Conservation (phyloP, 2,329 filamentous ascomycete genomes). For the Colletotrichum melonis region DNA sequence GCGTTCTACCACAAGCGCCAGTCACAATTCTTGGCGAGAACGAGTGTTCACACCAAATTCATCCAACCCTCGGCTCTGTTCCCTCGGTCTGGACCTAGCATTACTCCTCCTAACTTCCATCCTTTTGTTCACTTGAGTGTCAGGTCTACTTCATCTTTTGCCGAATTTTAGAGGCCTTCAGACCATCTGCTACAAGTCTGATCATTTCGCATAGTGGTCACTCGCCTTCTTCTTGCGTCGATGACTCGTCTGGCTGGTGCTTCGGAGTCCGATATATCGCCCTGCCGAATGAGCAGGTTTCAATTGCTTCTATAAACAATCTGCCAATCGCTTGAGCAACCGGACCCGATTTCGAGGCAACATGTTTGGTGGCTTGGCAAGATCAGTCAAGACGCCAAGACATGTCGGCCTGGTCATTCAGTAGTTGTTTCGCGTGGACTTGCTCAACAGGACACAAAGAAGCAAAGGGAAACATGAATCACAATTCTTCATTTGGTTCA, state of each 20-base stretch:
- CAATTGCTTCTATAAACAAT: neutral
- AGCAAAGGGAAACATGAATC: neutral
- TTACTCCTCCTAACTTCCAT: neutral
- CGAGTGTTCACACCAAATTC: neutral
- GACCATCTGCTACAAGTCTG: neutral
- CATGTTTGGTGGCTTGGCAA: neutral
- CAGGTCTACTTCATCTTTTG: neutral
- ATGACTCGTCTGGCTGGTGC: slow-evolving; percentile 9
- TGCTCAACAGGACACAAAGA: neutral
- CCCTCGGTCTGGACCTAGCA: slow-evolving; percentile 3
- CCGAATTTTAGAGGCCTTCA: neutral
- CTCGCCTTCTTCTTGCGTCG: neutral
- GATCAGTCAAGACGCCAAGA: slow-evolving; percentile 19
- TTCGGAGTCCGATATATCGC: neutral
- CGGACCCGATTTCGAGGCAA: neutral
- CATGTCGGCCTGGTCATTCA: slow-evolving; percentile 5
- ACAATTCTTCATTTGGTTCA: neutral
- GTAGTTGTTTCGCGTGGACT: slow-evolving; percentile 1
- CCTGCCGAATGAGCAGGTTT: slow-evolving; percentile 13
- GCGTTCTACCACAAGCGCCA: neutral
- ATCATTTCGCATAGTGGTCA: neutral
- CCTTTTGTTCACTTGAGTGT: neutral
- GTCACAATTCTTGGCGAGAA: slow-evolving; percentile 23
- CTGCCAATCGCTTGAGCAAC: slow-evolving; percentile 25
- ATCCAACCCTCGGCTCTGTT: neutral